Percentiles rank a stretch among this genome's conserved stretches.
Conservation (phyloP, 2,329 filamentous ascomycete species). For the Apiospora koreana region DNA sequence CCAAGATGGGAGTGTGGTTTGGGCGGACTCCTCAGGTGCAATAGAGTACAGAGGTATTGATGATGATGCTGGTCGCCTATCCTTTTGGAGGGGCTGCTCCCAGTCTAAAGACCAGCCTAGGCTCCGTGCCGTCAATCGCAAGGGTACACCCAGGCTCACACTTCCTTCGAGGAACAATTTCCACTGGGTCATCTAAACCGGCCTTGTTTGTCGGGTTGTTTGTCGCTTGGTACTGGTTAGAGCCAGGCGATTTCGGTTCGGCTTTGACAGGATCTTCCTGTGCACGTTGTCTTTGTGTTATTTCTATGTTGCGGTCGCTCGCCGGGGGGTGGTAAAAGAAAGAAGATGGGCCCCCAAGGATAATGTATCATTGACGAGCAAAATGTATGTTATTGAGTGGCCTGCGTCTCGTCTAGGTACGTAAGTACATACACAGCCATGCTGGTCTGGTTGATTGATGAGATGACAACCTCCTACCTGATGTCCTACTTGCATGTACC, state of each 20-base stretch:
- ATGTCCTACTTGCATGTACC: too few species aligned
- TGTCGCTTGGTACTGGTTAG: not conserved
- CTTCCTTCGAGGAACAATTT: not conserved
- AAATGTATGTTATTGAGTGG: not conserved
- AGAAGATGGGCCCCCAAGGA: not conserved
- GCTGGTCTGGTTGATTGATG: too few species aligned
- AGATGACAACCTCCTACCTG: too few species aligned
- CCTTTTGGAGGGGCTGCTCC: constrained; percentile 7
- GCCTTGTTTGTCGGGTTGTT: constrained; percentile 1
- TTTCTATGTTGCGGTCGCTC: not conserved
- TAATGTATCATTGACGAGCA: not conserved
- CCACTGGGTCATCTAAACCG: constrained; percentile 2
- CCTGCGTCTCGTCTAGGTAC: not conserved
- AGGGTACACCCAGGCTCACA: constrained; percentile 5
- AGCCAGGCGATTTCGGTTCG: not conserved
- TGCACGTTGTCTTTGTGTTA: constrained; percentile 1
- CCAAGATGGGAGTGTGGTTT: constrained; percentile 1
- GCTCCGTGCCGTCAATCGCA: constrained; percentile 8
- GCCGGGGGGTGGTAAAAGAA: not conserved
- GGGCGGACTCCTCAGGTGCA: not conserved
- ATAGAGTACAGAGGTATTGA: not conserved
- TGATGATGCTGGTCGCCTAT: constrained; percentile 7
- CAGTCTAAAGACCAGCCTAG: constrained; percentile 7
- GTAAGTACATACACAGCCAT: not conserved
- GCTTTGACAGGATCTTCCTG: not conserved